Evolutionary conservation across 1,284 basidiomycete genomes (phyloP), one percentile per base, ranked within the genome.

Genomic region (Fomitopsis pinicola): DNA sequence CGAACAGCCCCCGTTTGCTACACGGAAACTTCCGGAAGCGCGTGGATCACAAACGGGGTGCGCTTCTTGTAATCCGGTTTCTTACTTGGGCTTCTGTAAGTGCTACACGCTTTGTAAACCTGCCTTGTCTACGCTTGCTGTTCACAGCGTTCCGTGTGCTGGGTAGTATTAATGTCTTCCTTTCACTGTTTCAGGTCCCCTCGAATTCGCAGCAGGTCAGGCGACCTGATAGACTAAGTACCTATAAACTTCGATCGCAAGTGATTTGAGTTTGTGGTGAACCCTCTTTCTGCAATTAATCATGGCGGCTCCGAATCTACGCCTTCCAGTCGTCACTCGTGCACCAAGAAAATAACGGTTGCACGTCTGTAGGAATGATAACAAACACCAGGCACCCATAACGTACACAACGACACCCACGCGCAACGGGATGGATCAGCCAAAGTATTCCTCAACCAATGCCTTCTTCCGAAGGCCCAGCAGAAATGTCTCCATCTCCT

Each of bases 381-480:
- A 8, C 42, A 19, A 17, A 22, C 33, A 38, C 35, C 8, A 38
- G n/a, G 38, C 52, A 53, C 52, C 28, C 48, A 5, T 50, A 58
- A 26, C 57, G 30, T 58, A 50, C 45, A 58, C 19, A 33, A 42
- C 42, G 14, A 15, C 12, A n/a, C 48, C 48, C 28, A 30, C 1
- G 3, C 33, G n/a, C n/a, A 38, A 9, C 30, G 3, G n/a, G 7
- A 12, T 8, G 9, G 58, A 67, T 48, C 75, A 68, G 14, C 83
- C 84, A 64, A 85, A 82, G 72, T 91, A 91, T 77, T 97, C 93
- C 65, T 93, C 89, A 60, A 95, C 84, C 57, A 97, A 74, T 17
- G 89, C 89, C 73, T 87, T 82, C 78, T 97, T 97, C 71, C 92
- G 81, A 66, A 94, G 77, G 44, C 83, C 84, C 60, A 98, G 80